Evolutionary conservation across 805 yeast species (phyloP).

Genomic region (Saturnispora serradocipensis): DNA sequence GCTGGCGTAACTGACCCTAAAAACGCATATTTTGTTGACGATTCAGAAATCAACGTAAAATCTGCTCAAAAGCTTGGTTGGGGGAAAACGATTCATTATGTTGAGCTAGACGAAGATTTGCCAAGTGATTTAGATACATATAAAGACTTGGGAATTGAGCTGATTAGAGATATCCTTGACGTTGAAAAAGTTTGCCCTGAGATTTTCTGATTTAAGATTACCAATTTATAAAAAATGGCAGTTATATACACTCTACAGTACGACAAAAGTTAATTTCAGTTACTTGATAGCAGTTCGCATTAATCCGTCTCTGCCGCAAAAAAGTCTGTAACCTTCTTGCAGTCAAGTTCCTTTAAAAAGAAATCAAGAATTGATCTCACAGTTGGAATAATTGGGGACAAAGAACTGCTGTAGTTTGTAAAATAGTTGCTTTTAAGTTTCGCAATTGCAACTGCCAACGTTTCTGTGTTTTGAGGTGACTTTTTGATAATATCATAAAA

Average conservation of each 20-base stretch:
- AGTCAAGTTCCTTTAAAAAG: slow-evolving; percentile 5
- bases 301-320: background rate
- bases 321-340: slow-evolving; percentile 5
- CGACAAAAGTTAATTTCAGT: no score
- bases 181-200: slow-evolving; percentile 44
- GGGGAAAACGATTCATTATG: slow-evolving; percentile 59
- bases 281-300: no score
- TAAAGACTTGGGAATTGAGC: slow-evolving; percentile 32
- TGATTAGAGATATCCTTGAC: slow-evolving; percentile 52
- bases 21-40: slow-evolving; percentile 76
- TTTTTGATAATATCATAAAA: slow-evolving; percentile 6
- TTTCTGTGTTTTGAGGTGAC: background rate
- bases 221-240: background rate
- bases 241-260: background rate
- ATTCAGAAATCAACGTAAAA: slow-evolving; percentile 66
- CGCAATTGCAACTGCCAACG: background rate
- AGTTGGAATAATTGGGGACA: slow-evolving; percentile 9
- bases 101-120: slow-evolving; percentile 58
- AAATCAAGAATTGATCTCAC: slow-evolving; percentile 10
- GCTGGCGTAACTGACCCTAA: slow-evolving; percentile 45
- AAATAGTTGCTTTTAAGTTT: slow-evolving; percentile 8
- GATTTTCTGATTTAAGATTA: slow-evolving; percentile 27
- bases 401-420: background rate
- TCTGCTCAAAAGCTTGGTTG: slow-evolving; percentile 70
- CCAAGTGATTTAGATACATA: slow-evolving; percentile 30